Evolutionary conservation across 345 rosid genomes (phyloP).

Genomic region (Hirschfeldia incana): DNA sequence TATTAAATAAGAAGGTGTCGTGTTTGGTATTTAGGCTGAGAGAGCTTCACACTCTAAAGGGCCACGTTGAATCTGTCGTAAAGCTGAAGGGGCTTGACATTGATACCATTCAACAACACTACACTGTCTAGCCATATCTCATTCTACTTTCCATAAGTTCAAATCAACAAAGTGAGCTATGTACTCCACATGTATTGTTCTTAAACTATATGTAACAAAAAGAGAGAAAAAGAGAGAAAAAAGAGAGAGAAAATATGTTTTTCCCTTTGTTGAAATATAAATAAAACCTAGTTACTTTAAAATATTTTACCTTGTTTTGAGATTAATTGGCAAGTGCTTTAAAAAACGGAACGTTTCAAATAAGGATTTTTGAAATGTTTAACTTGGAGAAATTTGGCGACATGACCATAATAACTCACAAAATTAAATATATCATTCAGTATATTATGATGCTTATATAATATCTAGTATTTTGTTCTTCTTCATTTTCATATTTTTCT

Average conservation of each 20-base stretch:
- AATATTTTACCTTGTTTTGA: neutral
- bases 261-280: slow-evolving; percentile 23
- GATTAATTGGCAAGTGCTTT: neutral
- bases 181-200: slow-evolving; percentile 8
- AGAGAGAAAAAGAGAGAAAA: slow-evolving; percentile 25
- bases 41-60: neutral
- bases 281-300: neutral
- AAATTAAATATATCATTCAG: too few species aligned
- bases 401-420: too few species aligned
- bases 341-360: too few species aligned
- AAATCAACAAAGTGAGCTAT: slow-evolving; percentile 1
- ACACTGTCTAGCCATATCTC: slow-evolving; percentile 58
- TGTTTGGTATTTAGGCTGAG: neutral
- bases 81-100: neutral
- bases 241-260: slow-evolving; percentile 13
- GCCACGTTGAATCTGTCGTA: neutral
- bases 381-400: too few species aligned
- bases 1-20: neutral
- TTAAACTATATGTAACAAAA: slow-evolving; percentile 6
- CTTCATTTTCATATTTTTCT: too few species aligned
- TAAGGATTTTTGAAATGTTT: too few species aligned
- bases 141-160: neutral
- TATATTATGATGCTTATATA: too few species aligned
- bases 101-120: slow-evolving; percentile 62
- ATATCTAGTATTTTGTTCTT: too few species aligned